phyloP scores from a whole-genome alignment of 2,329 filamentous ascomycete genomes.

The Monosporascus sp. region DNA sequence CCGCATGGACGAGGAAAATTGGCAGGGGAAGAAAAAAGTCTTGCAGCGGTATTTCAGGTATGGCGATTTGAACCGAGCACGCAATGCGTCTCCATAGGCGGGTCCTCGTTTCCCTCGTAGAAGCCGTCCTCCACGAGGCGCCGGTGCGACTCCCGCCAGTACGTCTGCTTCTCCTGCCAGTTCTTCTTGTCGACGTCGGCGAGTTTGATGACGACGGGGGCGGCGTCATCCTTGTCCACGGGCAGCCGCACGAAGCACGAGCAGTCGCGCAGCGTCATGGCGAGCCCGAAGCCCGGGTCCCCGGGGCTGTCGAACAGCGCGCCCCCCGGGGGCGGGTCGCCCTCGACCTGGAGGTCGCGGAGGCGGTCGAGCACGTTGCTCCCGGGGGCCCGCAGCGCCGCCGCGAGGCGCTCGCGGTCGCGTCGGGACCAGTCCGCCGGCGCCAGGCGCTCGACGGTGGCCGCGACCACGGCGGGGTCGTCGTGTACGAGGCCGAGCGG shows the following conservation, averaged over 20 bases:
- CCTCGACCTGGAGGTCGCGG: conserved; percentile 27
- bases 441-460: conserved; percentile 37
- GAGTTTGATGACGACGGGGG: conserved; percentile 51
- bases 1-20: too few species aligned
- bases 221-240: conserved; percentile 13
- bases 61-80: conserved; percentile 7
- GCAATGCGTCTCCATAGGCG: conserved; percentile 24
- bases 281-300: conserved; percentile 51
- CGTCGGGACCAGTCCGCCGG: conserved; percentile 24
- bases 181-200: conserved; percentile 78
- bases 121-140: conserved; percentile 62
- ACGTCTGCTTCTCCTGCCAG: conserved; percentile 56
- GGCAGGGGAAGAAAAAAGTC: too few species aligned
- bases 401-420: conserved; percentile 27
- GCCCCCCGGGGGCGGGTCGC: conserved; percentile 34
- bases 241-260: conserved; percentile 60
- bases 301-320: conserved; percentile 36
- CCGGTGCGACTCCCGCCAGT: conserved; percentile 63
- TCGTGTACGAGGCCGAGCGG: conserved; percentile 58
- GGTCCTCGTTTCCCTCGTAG: conserved; percentile 41
- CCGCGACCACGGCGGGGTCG: conserved; percentile 38
- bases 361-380: conserved; percentile 30
- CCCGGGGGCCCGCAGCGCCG: conserved; percentile 33
- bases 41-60: too few species aligned
- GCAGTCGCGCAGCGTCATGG: conserved; percentile 79